Conservation (phyloP, 768 basidiomycete species). For the Tricholoma flavovirens region DNA sequence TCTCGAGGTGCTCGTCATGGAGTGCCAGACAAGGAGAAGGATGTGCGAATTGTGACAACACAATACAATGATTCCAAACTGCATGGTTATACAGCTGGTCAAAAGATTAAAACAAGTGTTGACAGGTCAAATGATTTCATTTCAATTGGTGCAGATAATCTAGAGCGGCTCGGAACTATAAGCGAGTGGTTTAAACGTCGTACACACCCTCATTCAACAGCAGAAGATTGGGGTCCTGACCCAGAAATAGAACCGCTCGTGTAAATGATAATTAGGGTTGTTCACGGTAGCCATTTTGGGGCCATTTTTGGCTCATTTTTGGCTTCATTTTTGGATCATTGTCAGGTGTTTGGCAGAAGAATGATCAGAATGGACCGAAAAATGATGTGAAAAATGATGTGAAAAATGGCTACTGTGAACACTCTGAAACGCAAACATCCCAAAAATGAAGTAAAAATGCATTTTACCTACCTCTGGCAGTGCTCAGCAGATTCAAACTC, state of each 20-base stretch:
- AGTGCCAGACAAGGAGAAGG: conserved; percentile 16
- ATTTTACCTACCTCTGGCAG: too few relatives aligned
- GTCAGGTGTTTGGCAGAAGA: too few relatives aligned
- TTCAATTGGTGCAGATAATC: neutral
- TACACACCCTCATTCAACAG: neutral
- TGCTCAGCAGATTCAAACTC: too few relatives aligned
- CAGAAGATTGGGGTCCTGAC: conserved; percentile 5
- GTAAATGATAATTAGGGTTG: too few relatives aligned
- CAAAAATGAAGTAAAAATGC: too few relatives aligned
- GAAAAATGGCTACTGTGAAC: too few relatives aligned
- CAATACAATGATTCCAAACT: neutral
- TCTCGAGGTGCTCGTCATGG: conserved; percentile 22
- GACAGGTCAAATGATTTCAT: neutral
- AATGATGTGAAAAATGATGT: too few relatives aligned
- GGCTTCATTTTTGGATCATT: too few relatives aligned
- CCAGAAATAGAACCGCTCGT: neutral
- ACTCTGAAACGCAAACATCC: too few relatives aligned
- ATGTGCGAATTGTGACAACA: neutral
- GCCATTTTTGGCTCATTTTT: too few relatives aligned
- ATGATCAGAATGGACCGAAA: too few relatives aligned
- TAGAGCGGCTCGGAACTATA: neutral
- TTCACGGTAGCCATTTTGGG: too few relatives aligned
- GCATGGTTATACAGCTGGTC: neutral
- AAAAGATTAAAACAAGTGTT: neutral
- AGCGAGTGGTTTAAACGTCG: neutral